Conservation (phyloP, 2,329 filamentous ascomycete species). For the Fusarium tupiense region DNA sequence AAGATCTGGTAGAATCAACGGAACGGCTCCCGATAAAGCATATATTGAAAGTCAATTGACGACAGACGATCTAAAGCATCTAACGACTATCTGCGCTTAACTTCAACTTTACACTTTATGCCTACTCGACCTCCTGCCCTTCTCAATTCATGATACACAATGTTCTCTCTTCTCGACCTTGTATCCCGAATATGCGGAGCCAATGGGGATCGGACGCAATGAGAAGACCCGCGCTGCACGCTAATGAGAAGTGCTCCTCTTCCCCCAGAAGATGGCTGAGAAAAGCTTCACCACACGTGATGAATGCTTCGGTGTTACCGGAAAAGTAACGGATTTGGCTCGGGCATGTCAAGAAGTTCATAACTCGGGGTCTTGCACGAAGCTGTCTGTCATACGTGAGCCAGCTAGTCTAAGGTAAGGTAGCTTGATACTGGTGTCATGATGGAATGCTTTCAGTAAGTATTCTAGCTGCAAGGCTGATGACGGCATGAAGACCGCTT, state of each 20-base stretch:
- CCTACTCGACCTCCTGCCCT: not conserved
- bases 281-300: slow-evolving; percentile 32
- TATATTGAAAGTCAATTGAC: not conserved
- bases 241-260: slow-evolving; percentile 7
- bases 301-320: slow-evolving; percentile 20
- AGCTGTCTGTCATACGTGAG: not conserved
- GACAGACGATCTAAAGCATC: too few species aligned
- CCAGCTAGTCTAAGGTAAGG: not conserved
- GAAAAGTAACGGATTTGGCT: slow-evolving; percentile 18
- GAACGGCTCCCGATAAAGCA: slow-evolving; percentile 1
- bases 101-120: too few species aligned
- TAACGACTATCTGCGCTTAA: not conserved
- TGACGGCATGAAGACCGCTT: slow-evolving; percentile 3
- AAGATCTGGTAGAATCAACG: slow-evolving; percentile 9
- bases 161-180: not conserved
- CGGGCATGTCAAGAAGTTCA: not conserved
- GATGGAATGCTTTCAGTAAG: not conserved
- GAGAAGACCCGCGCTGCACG: slow-evolving; percentile 17
- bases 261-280: slow-evolving; percentile 23
- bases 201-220: slow-evolving; percentile 26
- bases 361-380: not conserved
- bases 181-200: slow-evolving; percentile 18
- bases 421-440: not conserved
- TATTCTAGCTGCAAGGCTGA: not conserved
- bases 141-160: not conserved